phyloP scores from a whole-genome alignment of 345 rosid genomes.

The Clausena lansium region DNA sequence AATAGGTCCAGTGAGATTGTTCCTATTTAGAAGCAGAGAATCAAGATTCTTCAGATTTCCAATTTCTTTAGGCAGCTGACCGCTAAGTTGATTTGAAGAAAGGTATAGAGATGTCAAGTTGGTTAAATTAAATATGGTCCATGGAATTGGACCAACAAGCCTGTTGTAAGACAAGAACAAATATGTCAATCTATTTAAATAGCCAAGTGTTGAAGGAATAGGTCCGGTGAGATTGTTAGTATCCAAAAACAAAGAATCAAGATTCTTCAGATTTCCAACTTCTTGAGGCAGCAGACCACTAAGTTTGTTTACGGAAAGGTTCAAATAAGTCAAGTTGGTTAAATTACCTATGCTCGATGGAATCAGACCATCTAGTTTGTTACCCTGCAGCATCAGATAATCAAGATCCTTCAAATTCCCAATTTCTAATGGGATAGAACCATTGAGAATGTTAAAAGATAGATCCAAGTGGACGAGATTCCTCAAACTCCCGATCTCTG shows the following conservation, averaged over 20 bases:
- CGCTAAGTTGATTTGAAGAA: no score
- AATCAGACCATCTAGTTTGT: no score
- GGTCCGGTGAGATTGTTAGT: background rate
- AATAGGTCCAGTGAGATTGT: no score
- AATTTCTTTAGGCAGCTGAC: no score
- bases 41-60: no score
- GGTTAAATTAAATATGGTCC: no score
- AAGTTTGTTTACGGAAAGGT: background rate
- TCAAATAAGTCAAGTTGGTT: background rate
- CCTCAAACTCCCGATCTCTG: background rate
- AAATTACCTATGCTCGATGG: background rate
- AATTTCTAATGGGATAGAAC: background rate
- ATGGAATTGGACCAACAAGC: no score
- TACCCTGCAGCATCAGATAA: rapidly evolving
- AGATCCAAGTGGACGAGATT: rapidly evolving
- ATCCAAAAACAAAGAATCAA: rapidly evolving
- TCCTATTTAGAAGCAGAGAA: no score
- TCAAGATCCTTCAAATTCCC: no score
- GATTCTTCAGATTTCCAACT: background rate
- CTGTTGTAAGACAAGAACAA: no score
- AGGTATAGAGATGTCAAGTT: no score
- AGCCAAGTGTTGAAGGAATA: background rate
- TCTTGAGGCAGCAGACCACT: background rate
- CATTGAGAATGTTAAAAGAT: rapidly evolving
- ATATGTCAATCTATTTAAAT: no score